Percentiles rank a stretch among this genome's conserved stretches.
Conservation (phyloP, 345 rosid genomes). For the Brassica incana region DNA sequence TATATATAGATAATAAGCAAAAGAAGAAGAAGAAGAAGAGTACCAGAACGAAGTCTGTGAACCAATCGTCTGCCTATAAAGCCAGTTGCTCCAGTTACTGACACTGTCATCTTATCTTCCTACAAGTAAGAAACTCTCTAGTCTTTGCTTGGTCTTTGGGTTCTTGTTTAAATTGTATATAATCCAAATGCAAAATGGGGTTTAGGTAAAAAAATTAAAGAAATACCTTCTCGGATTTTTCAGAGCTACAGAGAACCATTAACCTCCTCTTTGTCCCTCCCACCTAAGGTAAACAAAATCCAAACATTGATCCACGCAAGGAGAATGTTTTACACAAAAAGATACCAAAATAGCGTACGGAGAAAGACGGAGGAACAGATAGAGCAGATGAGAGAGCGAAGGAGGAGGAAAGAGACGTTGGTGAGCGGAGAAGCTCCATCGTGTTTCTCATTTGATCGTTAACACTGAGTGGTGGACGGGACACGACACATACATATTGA, state of each 20-base stretch:
- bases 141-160: neutral
- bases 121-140: neutral
- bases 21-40: neutral
- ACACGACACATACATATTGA: neutral
- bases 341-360: conserved; percentile 27
- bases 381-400: conserved; percentile 47
- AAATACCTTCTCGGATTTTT: conserved; percentile 55
- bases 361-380: conserved; percentile 38
- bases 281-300: conserved; percentile 34
- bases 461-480: conserved; percentile 29
- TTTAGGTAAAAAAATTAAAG: neutral
- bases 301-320: neutral
- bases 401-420: conserved; percentile 59
- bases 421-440: conserved; percentile 50
- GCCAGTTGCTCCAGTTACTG: conserved; percentile 94
- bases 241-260: conserved; percentile 48
- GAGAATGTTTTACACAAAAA: neutral
- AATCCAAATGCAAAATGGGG: neutral
- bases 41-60: conserved; percentile 79
- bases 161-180: neutral
- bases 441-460: conserved; percentile 15
- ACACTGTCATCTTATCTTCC: conserved; percentile 72
- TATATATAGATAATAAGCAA: no score
- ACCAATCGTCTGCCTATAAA: conserved; percentile 86
- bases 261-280: conserved; percentile 43